Base-by-base conservation (phyloP, 805 yeast species). In the Sugiyamaella boreocaroliniensis region DNA sequence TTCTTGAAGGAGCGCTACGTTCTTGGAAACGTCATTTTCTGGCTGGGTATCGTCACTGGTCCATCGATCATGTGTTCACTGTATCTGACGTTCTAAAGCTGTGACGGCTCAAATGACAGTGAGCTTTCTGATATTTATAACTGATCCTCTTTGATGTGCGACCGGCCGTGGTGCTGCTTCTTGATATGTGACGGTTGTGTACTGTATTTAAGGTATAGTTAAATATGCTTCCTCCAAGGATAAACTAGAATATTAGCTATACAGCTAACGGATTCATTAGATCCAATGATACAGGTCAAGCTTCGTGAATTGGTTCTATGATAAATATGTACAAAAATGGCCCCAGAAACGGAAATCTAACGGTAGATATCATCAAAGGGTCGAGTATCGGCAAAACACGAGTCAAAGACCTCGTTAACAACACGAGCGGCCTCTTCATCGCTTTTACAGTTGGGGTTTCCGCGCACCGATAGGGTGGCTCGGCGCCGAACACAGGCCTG, bases 351-450 rank as follows among this genome's bases (percentile, higher is more conserved):
- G 43, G 10, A 29, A 37, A 14, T 19, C 65, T 69, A 85, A 55
- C 89, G 76, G 66, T 88, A 93, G 37, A 93, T 90, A 63, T 87
- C 83, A 62, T 93, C 98, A 69, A 89, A 93, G 1, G 99, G 99
- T 63, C 99, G 75, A 1, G 98, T 92, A 64, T 93, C 99, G 62
- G 83, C 84, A 66, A 89, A 93, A 67, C 99, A 93, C 46, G 92
- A 83, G 56, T 83, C 85, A 85, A 95, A 93, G 5, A 93, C 98
- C 59, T 86, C 85, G 57, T 86, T 81, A 2, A 93, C 97, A 4
- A 81, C 85, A 55, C 76, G 75, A 53, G 79, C 82, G 0, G 99
- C 99, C 56, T 85, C 85, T 45, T 81, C 83, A 53, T 76, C 75
- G 59, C 76, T 77, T 57, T 79, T 75, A 66, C 99, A 93, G 48